phyloP scores from a whole-genome alignment of 2,329 filamentous ascomycete species.

The Arthrocladium fulminans region DNA sequence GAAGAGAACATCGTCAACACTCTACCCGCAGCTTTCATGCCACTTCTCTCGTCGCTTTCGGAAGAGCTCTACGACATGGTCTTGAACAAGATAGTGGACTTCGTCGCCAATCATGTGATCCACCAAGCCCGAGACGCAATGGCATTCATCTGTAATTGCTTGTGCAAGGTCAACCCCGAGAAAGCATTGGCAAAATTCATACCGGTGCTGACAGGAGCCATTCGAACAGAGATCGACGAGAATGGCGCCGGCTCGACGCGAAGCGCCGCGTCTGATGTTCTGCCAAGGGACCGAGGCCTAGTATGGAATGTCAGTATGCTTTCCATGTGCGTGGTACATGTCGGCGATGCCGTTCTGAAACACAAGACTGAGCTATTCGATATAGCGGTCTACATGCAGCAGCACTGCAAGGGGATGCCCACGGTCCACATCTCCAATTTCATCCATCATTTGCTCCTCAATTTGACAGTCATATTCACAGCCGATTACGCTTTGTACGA shows the following conservation, averaged over 20 bases:
- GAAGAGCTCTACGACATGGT: conserved; percentile 89
- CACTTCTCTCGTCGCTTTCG: conserved; percentile 80
- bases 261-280: conserved; percentile 84
- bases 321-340: conserved; percentile 96
- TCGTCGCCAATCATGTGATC: conserved; percentile 88
- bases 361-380: conserved; percentile 84
- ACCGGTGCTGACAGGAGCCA: conserved; percentile 81
- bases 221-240: conserved; percentile 92
- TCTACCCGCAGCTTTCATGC: conserved; percentile 80
- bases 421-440: conserved; percentile 97
- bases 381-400: conserved; percentile 92
- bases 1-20: conserved; percentile 98
- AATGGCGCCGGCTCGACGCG: conserved; percentile 92
- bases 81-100: conserved; percentile 82
- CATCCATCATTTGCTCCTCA: conserved; percentile 90
- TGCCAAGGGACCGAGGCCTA: conserved; percentile 82
- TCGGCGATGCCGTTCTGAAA: conserved; percentile 78
- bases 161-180: conserved; percentile 91
- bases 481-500: conserved; percentile 85
- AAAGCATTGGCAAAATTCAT: conserved; percentile 87
- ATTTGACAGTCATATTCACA: conserved; percentile 88
- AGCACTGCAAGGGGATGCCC: conserved; percentile 84
- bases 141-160: conserved; percentile 93
- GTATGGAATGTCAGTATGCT: conserved; percentile 97
- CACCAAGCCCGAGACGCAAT: conserved; percentile 95